These are phyloP conservation scores for Cladophialophora yegresii DNA, from an alignment of 2,329 filamentous ascomycete species.

Conservation along the genomic window DNA sequence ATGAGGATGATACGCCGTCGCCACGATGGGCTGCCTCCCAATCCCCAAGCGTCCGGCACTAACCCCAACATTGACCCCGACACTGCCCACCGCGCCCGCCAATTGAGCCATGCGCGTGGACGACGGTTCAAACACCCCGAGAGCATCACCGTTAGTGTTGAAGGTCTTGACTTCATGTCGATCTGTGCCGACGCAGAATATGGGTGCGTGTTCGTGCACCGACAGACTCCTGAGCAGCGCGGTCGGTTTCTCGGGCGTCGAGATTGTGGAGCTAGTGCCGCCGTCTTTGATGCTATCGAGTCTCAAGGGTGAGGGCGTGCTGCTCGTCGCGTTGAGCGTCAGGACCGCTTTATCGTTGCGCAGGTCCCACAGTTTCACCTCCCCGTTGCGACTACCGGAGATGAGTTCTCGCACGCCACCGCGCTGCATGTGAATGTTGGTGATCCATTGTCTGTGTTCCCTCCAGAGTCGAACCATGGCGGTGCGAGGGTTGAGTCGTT, in stretches of 20 bases:
- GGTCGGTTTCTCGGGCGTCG: conserved; percentile 59
- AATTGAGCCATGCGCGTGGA: conserved; percentile 30
- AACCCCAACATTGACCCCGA: conserved; percentile 19
- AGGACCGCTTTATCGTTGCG: conserved; percentile 63
- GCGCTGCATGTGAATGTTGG: conserved; percentile 93
- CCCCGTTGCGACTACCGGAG: conserved; percentile 86
- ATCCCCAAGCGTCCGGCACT: conserved; percentile 13
- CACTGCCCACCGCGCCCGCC: conserved; percentile 1
- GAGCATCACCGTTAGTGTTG: conserved; percentile 77
- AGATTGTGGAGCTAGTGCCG: neutral
- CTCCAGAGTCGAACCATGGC: conserved; percentile 98
- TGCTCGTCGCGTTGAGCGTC: conserved; percentile 28
- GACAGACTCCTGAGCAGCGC: conserved; percentile 73
- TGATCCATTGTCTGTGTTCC: conserved; percentile 93
- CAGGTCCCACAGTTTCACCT: conserved; percentile 95
- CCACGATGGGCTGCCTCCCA: conserved; percentile 65
- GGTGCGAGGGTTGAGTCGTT: conserved; percentile 77
- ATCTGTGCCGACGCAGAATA: conserved; percentile 89
- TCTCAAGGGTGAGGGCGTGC: conserved; percentile 4
- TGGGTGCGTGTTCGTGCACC: conserved; percentile 93
- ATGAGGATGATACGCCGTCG: conserved; percentile 94
- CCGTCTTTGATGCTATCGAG: conserved; percentile 8
- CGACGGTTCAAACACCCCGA: conserved; percentile 71
- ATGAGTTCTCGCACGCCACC: conserved; percentile 90
- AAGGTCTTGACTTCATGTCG: conserved; percentile 87